Evolutionary conservation across 352 stramenopile species (phyloP).

Genomic region (Phytopythium cucurbitacearum): DNA sequence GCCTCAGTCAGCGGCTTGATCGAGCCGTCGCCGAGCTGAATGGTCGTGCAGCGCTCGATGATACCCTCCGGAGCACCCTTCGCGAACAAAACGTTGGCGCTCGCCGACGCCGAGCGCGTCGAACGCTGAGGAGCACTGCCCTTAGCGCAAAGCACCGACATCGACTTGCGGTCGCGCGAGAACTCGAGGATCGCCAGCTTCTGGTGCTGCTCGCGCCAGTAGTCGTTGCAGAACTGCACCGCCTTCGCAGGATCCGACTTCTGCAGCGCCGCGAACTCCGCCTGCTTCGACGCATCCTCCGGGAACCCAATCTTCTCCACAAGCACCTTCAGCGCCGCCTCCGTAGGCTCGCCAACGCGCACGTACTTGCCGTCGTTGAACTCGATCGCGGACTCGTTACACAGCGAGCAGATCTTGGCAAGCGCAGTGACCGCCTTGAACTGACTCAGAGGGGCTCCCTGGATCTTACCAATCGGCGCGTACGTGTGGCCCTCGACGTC

Average conservation of each 20-base stretch:
- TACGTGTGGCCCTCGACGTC: slow-evolving; percentile 94
- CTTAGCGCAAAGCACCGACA: slow-evolving; percentile 93
- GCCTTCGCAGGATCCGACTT: slow-evolving; percentile 60
- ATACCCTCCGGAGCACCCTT: slow-evolving; percentile 98
- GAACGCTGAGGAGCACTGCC: slow-evolving; percentile 24
- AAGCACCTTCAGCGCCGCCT: slow-evolving; percentile 95
- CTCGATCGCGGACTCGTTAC: slow-evolving; percentile 95
- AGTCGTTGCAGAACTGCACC: slow-evolving; percentile 82
- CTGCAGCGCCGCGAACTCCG: slow-evolving; percentile 52
- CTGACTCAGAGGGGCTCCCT: slow-evolving; percentile 38
- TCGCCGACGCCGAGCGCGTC: slow-evolving; percentile 56
- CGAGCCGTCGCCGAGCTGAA: slow-evolving; percentile 91
- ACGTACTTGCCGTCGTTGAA: slow-evolving; percentile 87
- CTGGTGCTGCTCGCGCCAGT: slow-evolving; percentile 77
- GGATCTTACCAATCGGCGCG: slow-evolving; percentile 77
- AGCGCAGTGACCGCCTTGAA: slow-evolving; percentile 83
- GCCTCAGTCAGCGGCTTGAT: slow-evolving; percentile 90
- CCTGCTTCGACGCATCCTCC: slow-evolving; percentile 55
- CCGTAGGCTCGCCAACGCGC: slow-evolving; percentile 95
- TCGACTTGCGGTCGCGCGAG: slow-evolving; percentile 96
- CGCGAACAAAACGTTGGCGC: slow-evolving; percentile 94
- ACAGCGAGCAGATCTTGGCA: slow-evolving; percentile 91
- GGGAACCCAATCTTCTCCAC: slow-evolving; percentile 93
- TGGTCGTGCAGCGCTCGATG: slow-evolving; percentile 92
- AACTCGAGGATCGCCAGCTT: slow-evolving; percentile 96